A percentile compares a stretch with the other conserved stretches of the same genome.
phyloP scores from a whole-genome alignment of 2,329 filamentous ascomycete species.

The Triangularia verruculosa region DNA sequence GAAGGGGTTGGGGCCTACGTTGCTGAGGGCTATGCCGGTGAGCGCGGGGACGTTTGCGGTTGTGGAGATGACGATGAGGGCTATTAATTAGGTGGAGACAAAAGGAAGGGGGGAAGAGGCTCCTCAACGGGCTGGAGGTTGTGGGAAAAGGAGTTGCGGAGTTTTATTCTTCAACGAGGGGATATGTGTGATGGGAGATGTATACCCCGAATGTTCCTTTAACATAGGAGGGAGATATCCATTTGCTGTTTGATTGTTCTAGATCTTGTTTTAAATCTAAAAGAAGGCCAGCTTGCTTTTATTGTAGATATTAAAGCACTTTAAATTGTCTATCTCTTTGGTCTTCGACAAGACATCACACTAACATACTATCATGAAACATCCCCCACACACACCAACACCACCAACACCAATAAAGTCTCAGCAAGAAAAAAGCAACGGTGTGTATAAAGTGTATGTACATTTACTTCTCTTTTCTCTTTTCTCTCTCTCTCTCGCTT shows the following conservation, averaged over 20 bases:
- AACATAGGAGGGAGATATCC: too few relatives aligned
- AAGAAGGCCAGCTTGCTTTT: too few relatives aligned
- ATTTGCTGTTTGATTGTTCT: too few relatives aligned
- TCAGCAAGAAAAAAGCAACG: background rate
- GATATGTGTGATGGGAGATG: background rate
- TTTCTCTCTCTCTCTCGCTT: background rate
- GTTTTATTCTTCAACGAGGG: conserved; percentile 4
- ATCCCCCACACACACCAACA: too few relatives aligned
- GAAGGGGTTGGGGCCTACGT: conserved; percentile 87
- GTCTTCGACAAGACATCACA: too few relatives aligned
- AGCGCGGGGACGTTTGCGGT: conserved; percentile 97
- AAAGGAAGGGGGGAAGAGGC: background rate
- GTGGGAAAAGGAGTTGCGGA: background rate
- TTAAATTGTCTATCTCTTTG: too few relatives aligned
- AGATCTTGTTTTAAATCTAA: too few relatives aligned
- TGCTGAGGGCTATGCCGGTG: conserved; percentile 94
- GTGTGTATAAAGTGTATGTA: background rate
- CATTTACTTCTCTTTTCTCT: background rate
- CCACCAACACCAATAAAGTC: too few relatives aligned
- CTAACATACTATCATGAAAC: too few relatives aligned
- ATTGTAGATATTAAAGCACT: too few relatives aligned
- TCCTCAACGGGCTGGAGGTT: conserved; percentile 1
- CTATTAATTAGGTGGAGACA: conserved; percentile 44
- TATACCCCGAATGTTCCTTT: too few relatives aligned
- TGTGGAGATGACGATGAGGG: conserved; percentile 64